Conservation (phyloP, 2,329 filamentous ascomycete species). For the Colletotrichum somersetense region DNA sequence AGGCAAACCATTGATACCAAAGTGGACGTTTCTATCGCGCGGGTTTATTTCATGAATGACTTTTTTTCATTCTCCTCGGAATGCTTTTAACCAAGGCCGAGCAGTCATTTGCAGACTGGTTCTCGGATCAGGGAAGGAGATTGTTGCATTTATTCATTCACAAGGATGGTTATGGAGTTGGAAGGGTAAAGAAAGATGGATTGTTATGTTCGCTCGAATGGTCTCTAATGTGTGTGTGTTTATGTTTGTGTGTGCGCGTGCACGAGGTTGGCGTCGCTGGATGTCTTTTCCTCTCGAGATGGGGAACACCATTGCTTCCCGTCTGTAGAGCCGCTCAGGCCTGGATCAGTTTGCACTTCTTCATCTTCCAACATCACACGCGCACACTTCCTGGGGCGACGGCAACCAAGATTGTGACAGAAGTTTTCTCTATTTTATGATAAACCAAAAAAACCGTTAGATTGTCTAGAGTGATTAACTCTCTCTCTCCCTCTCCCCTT, state of each 20-base stretch:
- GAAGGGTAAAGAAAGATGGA: constrained; percentile 26
- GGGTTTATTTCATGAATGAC: constrained; percentile 10
- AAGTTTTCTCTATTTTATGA: neutral
- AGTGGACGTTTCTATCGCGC: constrained; percentile 34
- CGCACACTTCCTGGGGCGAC: neutral
- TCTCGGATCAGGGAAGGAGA: constrained; percentile 9
- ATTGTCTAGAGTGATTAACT: neutral
- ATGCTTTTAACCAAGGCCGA: constrained; percentile 1
- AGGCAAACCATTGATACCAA: constrained; percentile 42
- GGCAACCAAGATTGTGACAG: constrained; percentile 7
- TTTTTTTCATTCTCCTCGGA: constrained; percentile 9
- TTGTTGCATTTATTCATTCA: neutral
- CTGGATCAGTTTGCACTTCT: neutral
- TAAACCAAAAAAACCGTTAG: neutral
- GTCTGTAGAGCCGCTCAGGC: neutral
- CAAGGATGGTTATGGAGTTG: constrained; percentile 24
- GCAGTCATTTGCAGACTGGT: neutral
- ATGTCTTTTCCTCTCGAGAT: neutral
- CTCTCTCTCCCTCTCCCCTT: neutral
- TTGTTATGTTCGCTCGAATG: neutral
- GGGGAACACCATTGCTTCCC: too few species aligned
- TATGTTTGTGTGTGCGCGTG: neutral
- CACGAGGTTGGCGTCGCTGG: neutral
- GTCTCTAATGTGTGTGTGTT: neutral
- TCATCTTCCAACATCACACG: neutral